Evolutionary conservation across 768 basidiomycete species (phyloP).

Genomic region (Thelephora ganbajun): DNA sequence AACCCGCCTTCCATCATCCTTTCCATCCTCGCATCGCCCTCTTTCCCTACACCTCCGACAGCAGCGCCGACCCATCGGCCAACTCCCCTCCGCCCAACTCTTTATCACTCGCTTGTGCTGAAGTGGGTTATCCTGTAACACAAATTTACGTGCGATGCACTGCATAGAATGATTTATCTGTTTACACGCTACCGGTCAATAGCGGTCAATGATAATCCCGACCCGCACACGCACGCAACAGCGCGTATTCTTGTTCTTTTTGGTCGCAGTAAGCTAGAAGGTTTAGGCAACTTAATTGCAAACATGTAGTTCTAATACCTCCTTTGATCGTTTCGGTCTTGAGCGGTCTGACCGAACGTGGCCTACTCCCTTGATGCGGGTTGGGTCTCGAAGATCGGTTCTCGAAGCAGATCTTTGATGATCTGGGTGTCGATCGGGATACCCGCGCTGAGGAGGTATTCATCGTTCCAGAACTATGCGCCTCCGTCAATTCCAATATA

Average conservation of each 20-base stretch:
- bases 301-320: no score
- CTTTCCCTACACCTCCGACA: neutral
- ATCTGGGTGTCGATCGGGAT: conserved; percentile 28
- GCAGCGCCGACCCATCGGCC: neutral
- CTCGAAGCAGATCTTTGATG: conserved; percentile 24
- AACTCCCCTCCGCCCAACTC: neutral
- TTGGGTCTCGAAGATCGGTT: conserved; percentile 4
- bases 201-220: no score
- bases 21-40: no score
- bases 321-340: no score
- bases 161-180: neutral
- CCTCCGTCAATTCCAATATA: neutral
- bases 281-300: no score
- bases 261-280: no score
- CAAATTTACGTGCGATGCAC: neutral
- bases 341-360: no score
- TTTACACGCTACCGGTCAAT: no score
- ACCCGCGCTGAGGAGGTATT: conserved; percentile 27
- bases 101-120: neutral
- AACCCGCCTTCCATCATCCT: no score
- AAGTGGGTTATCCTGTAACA: neutral
- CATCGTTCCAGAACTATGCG: conserved; percentile 30
- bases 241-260: no score
- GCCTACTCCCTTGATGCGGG: no score
- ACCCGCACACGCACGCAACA: no score